Conservation (phyloP, 305 asterid species). For the Lippia alba region DNA sequence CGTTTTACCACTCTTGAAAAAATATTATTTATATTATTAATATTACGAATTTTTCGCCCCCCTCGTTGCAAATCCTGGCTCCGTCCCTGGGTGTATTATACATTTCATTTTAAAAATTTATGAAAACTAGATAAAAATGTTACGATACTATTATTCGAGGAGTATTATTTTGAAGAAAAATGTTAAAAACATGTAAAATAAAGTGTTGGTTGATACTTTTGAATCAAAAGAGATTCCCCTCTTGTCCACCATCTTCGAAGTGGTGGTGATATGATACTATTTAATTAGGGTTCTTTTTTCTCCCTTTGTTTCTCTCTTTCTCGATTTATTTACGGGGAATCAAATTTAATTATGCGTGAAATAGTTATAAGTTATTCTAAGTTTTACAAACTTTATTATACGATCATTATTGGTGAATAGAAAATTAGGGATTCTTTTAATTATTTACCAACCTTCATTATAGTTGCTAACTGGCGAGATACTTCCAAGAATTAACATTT, state of each 20-base stretch:
- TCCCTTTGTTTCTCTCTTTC: neutral
- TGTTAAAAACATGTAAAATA: neutral
- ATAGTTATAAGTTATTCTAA: neutral
- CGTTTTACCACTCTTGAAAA: too few relatives aligned
- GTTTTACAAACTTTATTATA: neutral
- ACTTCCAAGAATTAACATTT: neutral
- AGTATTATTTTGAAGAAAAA: neutral
- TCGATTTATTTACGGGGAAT: neutral
- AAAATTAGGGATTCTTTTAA: slow-evolving; percentile 6
- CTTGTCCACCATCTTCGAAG: neutral
- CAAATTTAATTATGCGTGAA: too few relatives aligned
- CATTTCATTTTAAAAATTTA: too few relatives aligned
- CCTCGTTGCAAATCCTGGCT: too few relatives aligned
- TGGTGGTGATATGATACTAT: neutral
- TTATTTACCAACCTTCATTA: neutral
- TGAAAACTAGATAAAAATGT: too few relatives aligned
- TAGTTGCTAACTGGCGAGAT: neutral
- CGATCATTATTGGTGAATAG: neutral
- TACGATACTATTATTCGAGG: neutral
- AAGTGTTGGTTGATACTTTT: neutral
- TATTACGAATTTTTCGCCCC: too few relatives aligned
- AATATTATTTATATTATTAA: too few relatives aligned
- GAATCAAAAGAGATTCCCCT: slow-evolving; percentile 28
- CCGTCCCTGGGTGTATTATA: too few relatives aligned
- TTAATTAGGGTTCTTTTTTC: neutral